phyloP scores from a whole-genome alignment of 1,284 basidiomycete genomes.

The Trametes sp. region DNA sequence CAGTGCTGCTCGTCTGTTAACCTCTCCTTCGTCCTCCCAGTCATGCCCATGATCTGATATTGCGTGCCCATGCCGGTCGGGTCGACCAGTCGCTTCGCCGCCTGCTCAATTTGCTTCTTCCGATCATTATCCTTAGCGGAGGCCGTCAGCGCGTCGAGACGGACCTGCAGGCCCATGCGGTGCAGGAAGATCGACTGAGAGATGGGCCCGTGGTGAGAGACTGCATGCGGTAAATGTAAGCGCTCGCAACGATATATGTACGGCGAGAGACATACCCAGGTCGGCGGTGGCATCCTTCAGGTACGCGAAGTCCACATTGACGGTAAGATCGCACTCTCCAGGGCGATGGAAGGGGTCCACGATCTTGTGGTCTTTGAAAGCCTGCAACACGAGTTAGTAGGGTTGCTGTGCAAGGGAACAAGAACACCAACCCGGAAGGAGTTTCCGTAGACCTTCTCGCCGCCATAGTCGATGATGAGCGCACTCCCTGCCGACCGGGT shows the following conservation, averaged over 20 bases:
- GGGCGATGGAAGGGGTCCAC: constrained; percentile 88
- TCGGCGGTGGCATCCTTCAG: constrained; percentile 80
- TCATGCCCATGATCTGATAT: constrained; percentile 69
- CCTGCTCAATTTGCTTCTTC: constrained; percentile 49
- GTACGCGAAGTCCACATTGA: constrained; percentile 95
- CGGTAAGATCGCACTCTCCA: constrained; percentile 91
- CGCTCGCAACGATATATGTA: background rate
- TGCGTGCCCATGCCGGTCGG: constrained; percentile 70
- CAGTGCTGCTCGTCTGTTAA: constrained; percentile 36
- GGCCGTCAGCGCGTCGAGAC: constrained; percentile 57
- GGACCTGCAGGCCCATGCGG: constrained; percentile 62
- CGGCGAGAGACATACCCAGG: constrained; percentile 54
- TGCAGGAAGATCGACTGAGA: constrained; percentile 67
- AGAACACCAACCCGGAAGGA: constrained; percentile 78
- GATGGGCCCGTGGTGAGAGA: constrained; percentile 58
- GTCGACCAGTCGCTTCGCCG: constrained; percentile 65
- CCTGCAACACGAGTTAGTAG: constrained; percentile 56
- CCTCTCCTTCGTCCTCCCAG: constrained; percentile 30
- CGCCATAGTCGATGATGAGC: constrained; percentile 93
- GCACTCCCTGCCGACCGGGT: constrained; percentile 70
- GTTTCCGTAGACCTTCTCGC: constrained; percentile 70
- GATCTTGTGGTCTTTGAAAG: constrained; percentile 88
- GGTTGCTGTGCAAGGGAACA: constrained; percentile 80
- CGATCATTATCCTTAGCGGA: constrained; percentile 57
- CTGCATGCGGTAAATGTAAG: constrained; percentile 33